Base-by-base conservation (phyloP, 73 alveolate species). In the Symbiodinium natans region DNA sequence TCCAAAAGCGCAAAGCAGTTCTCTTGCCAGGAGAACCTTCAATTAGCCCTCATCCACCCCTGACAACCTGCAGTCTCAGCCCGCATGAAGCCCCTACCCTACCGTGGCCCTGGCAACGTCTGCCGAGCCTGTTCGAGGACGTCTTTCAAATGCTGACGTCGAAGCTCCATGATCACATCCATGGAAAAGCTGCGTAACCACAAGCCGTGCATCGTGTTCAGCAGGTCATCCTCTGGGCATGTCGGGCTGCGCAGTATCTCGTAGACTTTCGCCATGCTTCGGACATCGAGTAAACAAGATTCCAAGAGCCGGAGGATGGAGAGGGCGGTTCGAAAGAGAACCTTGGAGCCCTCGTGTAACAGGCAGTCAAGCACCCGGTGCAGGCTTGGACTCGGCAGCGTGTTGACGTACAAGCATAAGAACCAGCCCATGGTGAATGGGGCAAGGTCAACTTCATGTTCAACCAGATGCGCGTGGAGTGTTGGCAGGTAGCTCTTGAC, bases 321-420 rank as follows among this genome's bases (percentile, higher is more conserved):
- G 3, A 92, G 83, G 9, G 92, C 98, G 11, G 54, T 48, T 10
- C 98, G 90, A 86, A 92, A 92, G 40, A 92, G 98, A 68, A 92
- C 98, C 97, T 90, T 90, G 89, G 89, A 90, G 41, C 98, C 98
- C 56, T 92, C 98, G 43, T 92, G 98, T 25, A 92, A 86, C 7
- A 92, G 63, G 21, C 92, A 92, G 41, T 92, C 98, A 39, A 92
- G 92, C 40, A 92, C 92, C 82, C 98, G 54, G 42, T 80, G 83
- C 33, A 80, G 68, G 59, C 41, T 33, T 21, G 39, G 33, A n/a
- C 34, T 80, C 13, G 98, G 92, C 13, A 92, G 43, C 13, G 98
- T 92, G 92, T 92, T 92, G 13, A 92, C 46, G 68, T 77, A 92
- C 84, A 92, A 48, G 43, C 98, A 92, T 25, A 92, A 73, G 73